Evolutionary conservation across 306 rosid genomes (phyloP), one percentile per base, ranked within the genome.

Genomic region (Rubus idaeus): DNA sequence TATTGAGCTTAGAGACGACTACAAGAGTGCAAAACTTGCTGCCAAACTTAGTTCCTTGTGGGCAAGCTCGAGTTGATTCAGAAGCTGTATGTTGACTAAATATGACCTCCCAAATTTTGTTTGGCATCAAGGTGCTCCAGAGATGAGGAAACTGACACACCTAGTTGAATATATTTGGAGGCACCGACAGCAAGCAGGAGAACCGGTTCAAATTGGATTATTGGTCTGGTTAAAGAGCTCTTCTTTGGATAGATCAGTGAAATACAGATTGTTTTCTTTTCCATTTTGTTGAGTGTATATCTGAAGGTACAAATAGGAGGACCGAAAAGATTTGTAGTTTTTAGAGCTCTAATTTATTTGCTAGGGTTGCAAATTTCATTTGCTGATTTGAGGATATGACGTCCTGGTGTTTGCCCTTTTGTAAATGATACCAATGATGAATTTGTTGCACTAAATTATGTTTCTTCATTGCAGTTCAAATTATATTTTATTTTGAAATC

Each of bases 21-120:
- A 89, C 87, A 92, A 92, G 85, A 93, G 97, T 76, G 99, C 97
- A 81, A 95, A 92, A 83, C 97, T 92, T 70, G 99, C 94, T 56
- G 72, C 97, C 68, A 91, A 83, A 78, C 87, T 95, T 55, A 89
- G 94, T 85, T 95, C 99, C 78, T 79, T 92, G 86, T 95, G 92
- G 96, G 80, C 90, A 70, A 84, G 88, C 86, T 77, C 78, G 35
- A 69, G 78, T 78, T 87, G 84, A 92, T 78, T 50, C 72, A 75
- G 50, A 51, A 68, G 65, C 26, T 41, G 57, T 53, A 61, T 45
- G 75, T 58, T 69, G 82, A 79, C 70, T 77, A 74, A 41, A 74
- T 57, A 45, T 49, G 66, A 55, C 55, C 71, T 51, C 64, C 46
- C 75, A 50, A 56, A 35, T 37, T 61, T 50, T 51, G 26, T 60